Evolutionary conservation across 2,329 filamentous ascomycete species (phyloP).

Genomic region (Neoarthrinium moseri): DNA sequence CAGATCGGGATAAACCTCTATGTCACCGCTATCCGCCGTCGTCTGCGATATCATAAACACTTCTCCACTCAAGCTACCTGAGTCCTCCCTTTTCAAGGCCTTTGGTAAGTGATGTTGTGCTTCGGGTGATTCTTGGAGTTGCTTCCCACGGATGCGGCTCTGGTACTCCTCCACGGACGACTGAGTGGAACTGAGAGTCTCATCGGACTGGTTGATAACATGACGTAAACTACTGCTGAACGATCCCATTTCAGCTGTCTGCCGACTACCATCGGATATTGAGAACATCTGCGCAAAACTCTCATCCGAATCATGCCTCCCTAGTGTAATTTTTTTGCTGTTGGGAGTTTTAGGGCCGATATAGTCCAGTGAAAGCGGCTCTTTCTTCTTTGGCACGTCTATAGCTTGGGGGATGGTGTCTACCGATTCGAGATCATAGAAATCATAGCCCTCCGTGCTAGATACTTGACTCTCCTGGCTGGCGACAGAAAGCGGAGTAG

Average conservation of each 20-base stretch:
- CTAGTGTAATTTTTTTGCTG: conserved; percentile 24
- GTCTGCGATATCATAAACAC: conserved; percentile 29
- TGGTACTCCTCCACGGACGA: conserved; percentile 37
- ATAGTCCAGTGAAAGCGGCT: conserved; percentile 35
- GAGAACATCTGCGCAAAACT: conserved; percentile 60
- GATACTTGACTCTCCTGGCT: conserved; percentile 52
- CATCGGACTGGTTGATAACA: background rate
- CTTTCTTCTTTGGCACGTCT: conserved; percentile 47
- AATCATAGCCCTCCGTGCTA: conserved; percentile 63
- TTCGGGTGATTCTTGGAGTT: conserved; percentile 29
- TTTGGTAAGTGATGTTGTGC: conserved; percentile 15
- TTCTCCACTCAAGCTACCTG: conserved; percentile 22
- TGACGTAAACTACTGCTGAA: conserved; percentile 18
- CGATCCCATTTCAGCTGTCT: conserved; percentile 34
- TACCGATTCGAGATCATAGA: conserved; percentile 57
- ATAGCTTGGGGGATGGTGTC: conserved; percentile 45
- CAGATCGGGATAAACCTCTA: no score
- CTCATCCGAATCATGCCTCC: conserved; percentile 56
- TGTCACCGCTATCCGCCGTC: conserved; percentile 25
- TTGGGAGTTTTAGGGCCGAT: conserved; percentile 29
- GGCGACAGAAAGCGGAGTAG: conserved; percentile 46
- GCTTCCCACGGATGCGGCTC: conserved; percentile 44
- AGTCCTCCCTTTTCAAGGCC: conserved; percentile 19
- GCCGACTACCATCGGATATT: conserved; percentile 48
- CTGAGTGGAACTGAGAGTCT: conserved; percentile 1